Base-by-base conservation (phyloP, 805 yeast species). In the Hanseniaspora lindneri region DNA sequence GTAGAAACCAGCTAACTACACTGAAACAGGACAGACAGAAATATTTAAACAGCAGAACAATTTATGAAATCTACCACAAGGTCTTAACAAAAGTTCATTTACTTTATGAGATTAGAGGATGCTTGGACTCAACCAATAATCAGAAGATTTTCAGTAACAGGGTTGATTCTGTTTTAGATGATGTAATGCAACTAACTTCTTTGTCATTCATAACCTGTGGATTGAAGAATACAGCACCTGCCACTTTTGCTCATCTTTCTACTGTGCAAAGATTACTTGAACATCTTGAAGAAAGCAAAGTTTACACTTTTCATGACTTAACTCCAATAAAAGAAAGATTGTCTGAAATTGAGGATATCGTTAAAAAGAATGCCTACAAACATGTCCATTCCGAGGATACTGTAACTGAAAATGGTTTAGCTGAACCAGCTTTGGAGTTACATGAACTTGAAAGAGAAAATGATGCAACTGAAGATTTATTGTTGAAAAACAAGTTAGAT, bases 141-240 rank as follows among this genome's bases (percentile, higher is more conserved):
- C 58, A 64, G 4, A 51, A 61, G 37, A 56, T 62, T 24, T 59
- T 59, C 41, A 61, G 51, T 44, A 71, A 71, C 52, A 60, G 70
- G 52, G 85, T 83, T 14, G 96, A 88, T 58, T 69, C 76, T 9
- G 72, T 83, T 10, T 70, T 85, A 37, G 96, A 88, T 62, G 96
- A 88, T 58, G 84, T 83, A 20, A 86, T 89, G 71, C 96, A 89
- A 63, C 66, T 92, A 41, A 66, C 89, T 39, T 82, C 95, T 13
- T 70, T 92, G 44, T 82, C 92, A 55, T 85, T 88, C 63, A 76
- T 89, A 58, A 85, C 97, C 2, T 92, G 94, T 51, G 99, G 99
- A 2, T 69, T 86, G 56, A 82, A 83, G 41, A 80, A 86, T 56
- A 75, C 86, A 30, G 95, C 96, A 1, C 95, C 97, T 1, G 95